Base-by-base conservation (phyloP, 2,329 filamentous ascomycete species). In the Simplicillium aogashimaense region DNA sequence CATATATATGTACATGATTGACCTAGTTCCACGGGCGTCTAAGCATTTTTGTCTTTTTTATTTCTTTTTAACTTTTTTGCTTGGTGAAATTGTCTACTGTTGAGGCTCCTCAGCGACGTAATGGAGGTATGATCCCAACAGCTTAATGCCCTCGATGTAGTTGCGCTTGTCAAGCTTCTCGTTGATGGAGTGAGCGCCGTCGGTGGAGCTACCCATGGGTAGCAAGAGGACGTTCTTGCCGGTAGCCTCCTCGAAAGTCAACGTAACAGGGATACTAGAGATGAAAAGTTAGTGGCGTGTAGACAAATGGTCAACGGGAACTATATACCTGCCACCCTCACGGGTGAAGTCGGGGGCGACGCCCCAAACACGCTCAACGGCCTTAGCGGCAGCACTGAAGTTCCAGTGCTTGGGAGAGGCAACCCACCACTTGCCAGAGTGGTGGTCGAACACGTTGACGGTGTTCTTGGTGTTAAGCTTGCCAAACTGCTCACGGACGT, bases 401-500 rank as follows among this genome's bases (percentile, higher is more conserved):
- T 98, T 98, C 88, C 92, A 97, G 74, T 98, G 90, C 68, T 94
- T 92, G 25, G 92, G 90, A 57, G 84, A 89, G 36, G 94, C 88
- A 36, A 94, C 88, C 92, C 92, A 98, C 92, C 92, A 98, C 68
- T 95, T 95, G 52, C 92, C 92, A 44, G 81, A 82, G 70, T 98
- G 92, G 65, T 90, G 81, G 43, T 89, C 73, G 57, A 73, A 80
- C 39, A 88, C 81, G 53, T 86, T 85, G 57, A 94, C 64, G 13
- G 74, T 88, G 72, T 98, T 98, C 75, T 98, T 98, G 65, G 83
- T 92, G 49, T 78, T 77, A 29, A 97, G 74, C 65, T 88, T 87
- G 53, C 83, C 81, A 61, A 94, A 95, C 50, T 85, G 79, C 48
- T 84, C 80, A 57, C 90, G 76, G 48, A 97, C 74, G 61, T 89